These are phyloP conservation scores for Gloeophyllum trabeum DNA, from an alignment of 768 basidiomycete genomes.

Conservation along the genomic window DNA sequence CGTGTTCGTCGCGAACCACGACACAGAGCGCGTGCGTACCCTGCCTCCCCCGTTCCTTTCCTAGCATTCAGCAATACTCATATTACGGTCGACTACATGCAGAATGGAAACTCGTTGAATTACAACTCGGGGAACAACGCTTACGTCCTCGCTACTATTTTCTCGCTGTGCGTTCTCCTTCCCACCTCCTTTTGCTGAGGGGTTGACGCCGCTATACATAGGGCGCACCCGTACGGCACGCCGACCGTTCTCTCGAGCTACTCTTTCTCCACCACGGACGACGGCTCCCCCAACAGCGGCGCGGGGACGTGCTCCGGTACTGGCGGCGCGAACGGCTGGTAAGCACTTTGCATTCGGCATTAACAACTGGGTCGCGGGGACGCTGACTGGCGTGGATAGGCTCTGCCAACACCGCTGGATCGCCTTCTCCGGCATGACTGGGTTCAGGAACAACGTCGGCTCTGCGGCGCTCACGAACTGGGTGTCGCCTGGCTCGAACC, in stretches of 20 bases:
- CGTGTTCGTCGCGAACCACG: constrained; percentile 19
- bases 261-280: constrained; percentile 26
- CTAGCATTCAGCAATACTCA: neutral
- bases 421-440: constrained; percentile 47
- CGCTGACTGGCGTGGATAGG: constrained; percentile 12
- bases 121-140: constrained; percentile 54
- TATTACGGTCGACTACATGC: neutral
- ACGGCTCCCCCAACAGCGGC: constrained; percentile 52
- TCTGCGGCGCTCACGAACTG: constrained; percentile 38
- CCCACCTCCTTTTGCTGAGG: neutral
- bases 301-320: constrained; percentile 37
- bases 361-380: neutral
- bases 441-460: constrained; percentile 51
- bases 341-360: too few species aligned
- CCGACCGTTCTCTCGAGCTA: constrained; percentile 56
- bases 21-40: constrained; percentile 16
- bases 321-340: constrained; percentile 44
- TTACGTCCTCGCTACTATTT: constrained; percentile 47
- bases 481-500: constrained; percentile 44
- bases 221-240: constrained; percentile 54
- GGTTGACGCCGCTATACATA: neutral
- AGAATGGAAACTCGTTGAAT: constrained; percentile 44
- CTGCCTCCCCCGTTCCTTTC: neutral
- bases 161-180: constrained; percentile 30
- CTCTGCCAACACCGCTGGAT: constrained; percentile 55